These are phyloP conservation scores for Lactarius akahatsu DNA, from an alignment of 768 basidiomycete species.

Conservation along the genomic window DNA sequence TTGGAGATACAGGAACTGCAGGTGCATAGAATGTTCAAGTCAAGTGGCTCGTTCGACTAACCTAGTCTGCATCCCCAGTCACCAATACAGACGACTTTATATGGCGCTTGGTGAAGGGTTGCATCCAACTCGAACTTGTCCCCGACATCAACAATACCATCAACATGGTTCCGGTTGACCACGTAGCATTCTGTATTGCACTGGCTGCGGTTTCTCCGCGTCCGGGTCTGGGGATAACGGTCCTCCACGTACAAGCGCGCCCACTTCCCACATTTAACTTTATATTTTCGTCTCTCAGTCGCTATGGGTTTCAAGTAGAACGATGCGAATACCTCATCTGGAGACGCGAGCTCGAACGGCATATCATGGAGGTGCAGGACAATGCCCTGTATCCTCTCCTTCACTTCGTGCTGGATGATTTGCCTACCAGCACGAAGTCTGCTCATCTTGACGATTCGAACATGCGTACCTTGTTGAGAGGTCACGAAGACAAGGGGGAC, in stretches of 20 bases:
- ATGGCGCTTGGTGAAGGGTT: conserved; percentile 98
- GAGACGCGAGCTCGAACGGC: conserved; percentile 90
- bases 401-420: conserved; percentile 95
- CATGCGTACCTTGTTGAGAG: conserved; percentile 58
- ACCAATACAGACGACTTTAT: conserved; percentile 98
- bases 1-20: conserved; percentile 86
- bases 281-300: conserved; percentile 67
- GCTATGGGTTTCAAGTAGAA: conserved; percentile 77
- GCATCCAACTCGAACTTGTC: conserved; percentile 91
- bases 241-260: conserved; percentile 81
- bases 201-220: conserved; percentile 68
- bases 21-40: conserved; percentile 49
- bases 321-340: conserved; percentile 89
- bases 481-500: conserved; percentile 39
- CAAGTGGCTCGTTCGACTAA: background rate
- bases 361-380: conserved; percentile 92
- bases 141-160: conserved; percentile 98
- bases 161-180: conserved; percentile 98
- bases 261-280: conserved; percentile 90
- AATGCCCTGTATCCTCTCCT: conserved; percentile 96
- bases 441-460: conserved; percentile 88
- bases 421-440: conserved; percentile 94
- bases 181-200: conserved; percentile 82
- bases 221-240: conserved; percentile 44
- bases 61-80: conserved; percentile 46